Evolutionary conservation across 1,139 yeast species (phyloP).

Genomic region (Pichia kudriavzevii): DNA sequence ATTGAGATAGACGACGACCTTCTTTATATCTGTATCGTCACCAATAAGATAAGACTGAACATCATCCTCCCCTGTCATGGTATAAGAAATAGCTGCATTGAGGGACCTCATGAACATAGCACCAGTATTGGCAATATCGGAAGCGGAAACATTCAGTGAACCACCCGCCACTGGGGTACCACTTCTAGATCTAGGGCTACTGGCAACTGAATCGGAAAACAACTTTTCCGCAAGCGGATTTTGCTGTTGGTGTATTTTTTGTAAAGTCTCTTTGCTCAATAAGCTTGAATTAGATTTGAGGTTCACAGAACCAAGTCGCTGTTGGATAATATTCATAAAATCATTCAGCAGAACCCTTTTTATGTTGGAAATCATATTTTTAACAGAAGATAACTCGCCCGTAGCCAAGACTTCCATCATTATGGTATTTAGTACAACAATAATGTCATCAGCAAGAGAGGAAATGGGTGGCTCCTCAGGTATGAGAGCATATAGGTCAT

Average conservation of each 20-base stretch:
- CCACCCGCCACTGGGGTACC: slow-evolving; percentile 11
- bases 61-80: slow-evolving; percentile 29
- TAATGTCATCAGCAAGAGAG: slow-evolving; percentile 80
- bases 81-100: slow-evolving; percentile 28
- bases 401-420: slow-evolving; percentile 53
- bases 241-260: slow-evolving; percentile 13
- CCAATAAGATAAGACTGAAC: slow-evolving; percentile 10
- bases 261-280: slow-evolving; percentile 18
- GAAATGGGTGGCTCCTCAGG: slow-evolving; percentile 64
- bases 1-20: slow-evolving; percentile 41
- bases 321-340: slow-evolving; percentile 39
- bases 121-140: slow-evolving; percentile 21
- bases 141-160: slow-evolving; percentile 28
- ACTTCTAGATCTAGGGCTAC: slow-evolving; percentile 10
- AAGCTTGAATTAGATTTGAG: slow-evolving; percentile 39
- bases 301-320: slow-evolving; percentile 48
- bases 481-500: slow-evolving; percentile 19
- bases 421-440: slow-evolving; percentile 64
- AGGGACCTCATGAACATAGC: slow-evolving; percentile 27
- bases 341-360: slow-evolving; percentile 41
- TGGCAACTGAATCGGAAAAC: slow-evolving; percentile 3
- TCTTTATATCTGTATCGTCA: slow-evolving; percentile 36
- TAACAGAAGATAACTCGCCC: slow-evolving; percentile 50
- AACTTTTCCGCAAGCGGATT: slow-evolving; percentile 9
- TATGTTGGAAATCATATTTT: slow-evolving; percentile 40